Conservation (phyloP, 768 basidiomycete genomes). For the Pulveroboletus frians region DNA sequence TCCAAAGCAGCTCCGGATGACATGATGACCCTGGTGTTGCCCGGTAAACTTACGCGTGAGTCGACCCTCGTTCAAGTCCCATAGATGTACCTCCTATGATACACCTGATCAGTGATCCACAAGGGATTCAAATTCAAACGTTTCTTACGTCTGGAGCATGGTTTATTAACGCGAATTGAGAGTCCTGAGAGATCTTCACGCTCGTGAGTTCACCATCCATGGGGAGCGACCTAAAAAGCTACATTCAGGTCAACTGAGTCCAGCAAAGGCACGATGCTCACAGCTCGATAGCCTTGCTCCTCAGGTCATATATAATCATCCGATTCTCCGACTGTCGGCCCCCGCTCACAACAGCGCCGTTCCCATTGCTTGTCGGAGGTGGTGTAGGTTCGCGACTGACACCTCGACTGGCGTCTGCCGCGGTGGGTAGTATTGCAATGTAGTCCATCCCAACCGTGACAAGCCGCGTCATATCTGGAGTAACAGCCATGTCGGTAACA, state of each 20-base stretch:
- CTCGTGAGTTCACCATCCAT: constrained; percentile 82
- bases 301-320: constrained; percentile 74
- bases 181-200: constrained; percentile 81
- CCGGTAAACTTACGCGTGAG: constrained; percentile 80
- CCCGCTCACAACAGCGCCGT: constrained; percentile 31
- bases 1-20: constrained; percentile 92
- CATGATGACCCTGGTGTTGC: constrained; percentile 76
- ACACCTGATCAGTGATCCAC: constrained; percentile 7
- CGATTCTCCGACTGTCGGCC: constrained; percentile 45
- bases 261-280: constrained; percentile 37
- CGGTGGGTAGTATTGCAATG: constrained; percentile 20
- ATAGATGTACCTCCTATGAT: constrained; percentile 80
- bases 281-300: constrained; percentile 62
- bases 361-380: constrained; percentile 30
- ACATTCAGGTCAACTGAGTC: constrained; percentile 6
- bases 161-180: constrained; percentile 81
- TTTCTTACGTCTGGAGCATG: constrained; percentile 77
- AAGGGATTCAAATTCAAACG: not conserved
- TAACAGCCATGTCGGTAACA: constrained; percentile 80
- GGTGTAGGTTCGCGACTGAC: constrained; percentile 34
- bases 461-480: constrained; percentile 78
- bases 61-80: constrained; percentile 68
- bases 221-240: constrained; percentile 48
- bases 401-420: constrained; percentile 20
- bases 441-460: constrained; percentile 78